Evolutionary conservation across 352 stramenopile species (phyloP), one percentile per base, ranked within the genome.

Genomic region (Pythium vanterpoolii): DNA sequence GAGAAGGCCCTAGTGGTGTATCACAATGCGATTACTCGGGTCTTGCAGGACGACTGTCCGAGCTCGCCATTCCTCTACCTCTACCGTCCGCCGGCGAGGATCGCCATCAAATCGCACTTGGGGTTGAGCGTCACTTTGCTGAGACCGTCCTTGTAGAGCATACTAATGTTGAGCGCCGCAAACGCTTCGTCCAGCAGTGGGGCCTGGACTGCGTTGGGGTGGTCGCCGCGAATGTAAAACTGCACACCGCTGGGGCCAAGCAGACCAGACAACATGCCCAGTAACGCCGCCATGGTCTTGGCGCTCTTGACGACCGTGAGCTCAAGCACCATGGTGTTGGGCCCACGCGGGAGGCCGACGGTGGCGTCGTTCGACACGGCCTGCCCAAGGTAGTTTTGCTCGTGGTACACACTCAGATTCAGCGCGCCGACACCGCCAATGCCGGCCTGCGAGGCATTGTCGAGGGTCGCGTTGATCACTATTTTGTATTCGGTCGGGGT

Each of bases 341-440:
- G 33, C 4, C 81, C 81, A 57, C 81, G 62, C 19, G 55, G 62
- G 4, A 69, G 21, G 4, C 62, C 56, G 13, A 61, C 40, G 8
- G 66, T 60, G 7, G 66, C 62, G 31, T 76, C 64, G 9, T 60
- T 53, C 44, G 79, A 86, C 33, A 83, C 38, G 2, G 76, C 76
- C 56, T 87, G 86, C 19, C 82, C 82, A 33, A 91, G 56, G 51
- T 89, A 89, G 48, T 70, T 71, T 23, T 85, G 54, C 26, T 72
- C 61, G 64, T 86, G 86, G 70, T 87, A 87, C 23, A 91, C 62
- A 28, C 68, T 87, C 67, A 91, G 51, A 62, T 89, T 91, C 26
- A 91, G 72, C 30, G 68, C 62, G 24, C 77, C 79, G 34, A 91
- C 72, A 54, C 78, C 74, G 31, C 78, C 56, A n/a, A 89, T 62